Evolutionary conservation across 2,329 filamentous ascomycete genomes (phyloP).

Genomic region (Exophiala calicioides): DNA sequence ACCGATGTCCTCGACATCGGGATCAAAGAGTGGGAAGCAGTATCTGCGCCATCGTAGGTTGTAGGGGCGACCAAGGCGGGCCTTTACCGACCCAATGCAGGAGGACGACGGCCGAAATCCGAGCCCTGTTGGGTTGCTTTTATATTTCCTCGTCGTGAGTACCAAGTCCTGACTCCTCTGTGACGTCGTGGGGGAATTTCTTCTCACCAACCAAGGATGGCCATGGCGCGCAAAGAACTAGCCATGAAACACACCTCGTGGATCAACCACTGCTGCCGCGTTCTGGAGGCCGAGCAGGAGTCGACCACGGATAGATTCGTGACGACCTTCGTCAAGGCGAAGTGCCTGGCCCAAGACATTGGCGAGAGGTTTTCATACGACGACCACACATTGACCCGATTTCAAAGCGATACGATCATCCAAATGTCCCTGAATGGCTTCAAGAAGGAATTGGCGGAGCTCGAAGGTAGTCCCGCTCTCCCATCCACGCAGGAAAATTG

Average conservation of each 20-base stretch:
- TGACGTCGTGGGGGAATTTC: not conserved
- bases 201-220: conserved; percentile 5
- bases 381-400: conserved; percentile 4
- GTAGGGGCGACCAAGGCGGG: no score
- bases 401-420: conserved; percentile 9
- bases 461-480: conserved; percentile 1
- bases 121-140: conserved; percentile 13
- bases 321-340: conserved; percentile 3
- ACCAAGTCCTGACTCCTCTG: no score
- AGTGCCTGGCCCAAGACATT: conserved; percentile 6
- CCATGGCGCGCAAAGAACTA: conserved; percentile 13
- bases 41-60: conserved; percentile 1
- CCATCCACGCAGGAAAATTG: conserved; percentile 7
- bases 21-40: conserved; percentile 14
- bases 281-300: conserved; percentile 5
- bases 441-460: conserved; percentile 4
- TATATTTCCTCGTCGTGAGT: conserved; percentile 15
- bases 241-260: conserved; percentile 14
- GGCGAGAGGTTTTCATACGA: conserved; percentile 12
- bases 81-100: conserved; percentile 7
- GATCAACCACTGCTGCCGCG: conserved; percentile 12
- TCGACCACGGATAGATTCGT: conserved; percentile 3
- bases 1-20: conserved; percentile 14
- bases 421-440: conserved; percentile 13
- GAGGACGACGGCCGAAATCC: conserved; percentile 6